These are phyloP conservation scores for Styphnolobium japonicum DNA, from an alignment of 306 rosid genomes.

Conservation along the genomic window DNA sequence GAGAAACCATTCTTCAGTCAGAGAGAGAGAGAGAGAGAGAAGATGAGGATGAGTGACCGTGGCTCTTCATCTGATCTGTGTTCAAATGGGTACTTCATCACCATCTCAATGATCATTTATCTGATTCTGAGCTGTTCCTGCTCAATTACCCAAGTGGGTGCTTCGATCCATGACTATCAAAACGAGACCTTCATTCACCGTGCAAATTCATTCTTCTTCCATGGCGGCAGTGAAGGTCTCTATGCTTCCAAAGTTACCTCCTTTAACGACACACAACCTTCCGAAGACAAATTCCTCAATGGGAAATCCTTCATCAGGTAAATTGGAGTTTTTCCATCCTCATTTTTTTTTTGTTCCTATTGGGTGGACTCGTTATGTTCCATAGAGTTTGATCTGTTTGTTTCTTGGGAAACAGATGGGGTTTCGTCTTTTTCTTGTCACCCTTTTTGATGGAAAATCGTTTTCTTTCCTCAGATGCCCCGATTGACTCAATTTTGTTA, in stretches of 20 bases:
- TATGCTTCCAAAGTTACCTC: slow-evolving; percentile 48
- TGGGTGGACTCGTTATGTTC: not conserved
- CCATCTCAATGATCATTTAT: slow-evolving; percentile 6
- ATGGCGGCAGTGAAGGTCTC: slow-evolving; percentile 84
- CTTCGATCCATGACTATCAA: slow-evolving; percentile 77
- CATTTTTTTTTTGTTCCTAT: not conserved
- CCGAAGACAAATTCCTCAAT: slow-evolving; percentile 50
- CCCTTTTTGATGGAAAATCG: not conserved
- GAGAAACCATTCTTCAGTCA: not conserved
- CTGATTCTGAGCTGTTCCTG: slow-evolving; percentile 21
- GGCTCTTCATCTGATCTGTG: slow-evolving; percentile 28
- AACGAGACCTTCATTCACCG: slow-evolving; percentile 59
- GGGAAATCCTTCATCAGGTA: slow-evolving; percentile 81
- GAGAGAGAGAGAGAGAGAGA: not conserved
- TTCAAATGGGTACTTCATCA: slow-evolving; percentile 23
- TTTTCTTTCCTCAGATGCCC: not conserved
- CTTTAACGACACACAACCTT: slow-evolving; percentile 21
- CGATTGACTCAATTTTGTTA: slow-evolving; percentile 13
- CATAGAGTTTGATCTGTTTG: slow-evolving; percentile 30
- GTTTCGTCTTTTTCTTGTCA: not conserved
- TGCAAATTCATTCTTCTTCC: slow-evolving; percentile 75
- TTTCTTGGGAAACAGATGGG: not conserved
- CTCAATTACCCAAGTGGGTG: slow-evolving; percentile 38
- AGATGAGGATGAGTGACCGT: slow-evolving; percentile 10
- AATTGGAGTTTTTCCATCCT: not conserved